Evolutionary conservation across 805 yeast genomes (phyloP).

Genomic region (Barnettozyma californica): DNA sequence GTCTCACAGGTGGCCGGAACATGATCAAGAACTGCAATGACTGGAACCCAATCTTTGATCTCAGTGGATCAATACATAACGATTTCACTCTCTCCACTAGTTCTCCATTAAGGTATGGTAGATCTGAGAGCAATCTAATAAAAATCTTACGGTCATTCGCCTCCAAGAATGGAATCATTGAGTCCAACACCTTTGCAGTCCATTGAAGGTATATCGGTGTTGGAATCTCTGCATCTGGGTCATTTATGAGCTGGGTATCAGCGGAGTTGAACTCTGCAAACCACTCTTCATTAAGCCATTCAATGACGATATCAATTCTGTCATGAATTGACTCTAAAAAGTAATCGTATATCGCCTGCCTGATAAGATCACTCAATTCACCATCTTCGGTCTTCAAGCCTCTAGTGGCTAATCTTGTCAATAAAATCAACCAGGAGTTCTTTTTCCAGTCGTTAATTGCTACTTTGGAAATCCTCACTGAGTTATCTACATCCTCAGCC

Average conservation of each 20-base stretch:
- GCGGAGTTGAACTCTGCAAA: constrained; percentile 43
- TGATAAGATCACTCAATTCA: constrained; percentile 53
- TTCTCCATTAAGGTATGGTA: constrained; percentile 66
- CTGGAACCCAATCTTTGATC: constrained; percentile 75
- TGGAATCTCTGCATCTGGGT: constrained; percentile 15
- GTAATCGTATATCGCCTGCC: constrained; percentile 67
- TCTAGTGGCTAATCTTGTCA: constrained; percentile 76
- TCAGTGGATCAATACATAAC: constrained; percentile 78
- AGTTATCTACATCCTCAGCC: constrained; percentile 15
- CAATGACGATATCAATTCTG: constrained; percentile 70
- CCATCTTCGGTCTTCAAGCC: constrained; percentile 47
- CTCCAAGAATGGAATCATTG: constrained; percentile 80
- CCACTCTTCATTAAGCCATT: constrained; percentile 98
- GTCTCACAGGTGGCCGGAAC: constrained; percentile 83
- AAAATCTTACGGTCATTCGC: constrained; percentile 73
- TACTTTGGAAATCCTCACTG: constrained; percentile 25
- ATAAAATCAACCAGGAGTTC: constrained; percentile 69
- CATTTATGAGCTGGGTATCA: constrained; percentile 18
- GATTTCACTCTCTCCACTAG: constrained; percentile 64
- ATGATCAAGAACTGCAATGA: constrained; percentile 77
- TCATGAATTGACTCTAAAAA: constrained; percentile 67
- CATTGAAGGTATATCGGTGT: constrained; percentile 60
- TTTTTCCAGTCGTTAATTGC: constrained; percentile 50
- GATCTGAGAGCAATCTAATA: constrained; percentile 77
- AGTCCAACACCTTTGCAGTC: constrained; percentile 68